Percentiles rank a stretch among this genome's conserved stretches.
Evolutionary conservation across 75 land plant species (phyloP).

Genomic region (Pinus albicaulis): DNA sequence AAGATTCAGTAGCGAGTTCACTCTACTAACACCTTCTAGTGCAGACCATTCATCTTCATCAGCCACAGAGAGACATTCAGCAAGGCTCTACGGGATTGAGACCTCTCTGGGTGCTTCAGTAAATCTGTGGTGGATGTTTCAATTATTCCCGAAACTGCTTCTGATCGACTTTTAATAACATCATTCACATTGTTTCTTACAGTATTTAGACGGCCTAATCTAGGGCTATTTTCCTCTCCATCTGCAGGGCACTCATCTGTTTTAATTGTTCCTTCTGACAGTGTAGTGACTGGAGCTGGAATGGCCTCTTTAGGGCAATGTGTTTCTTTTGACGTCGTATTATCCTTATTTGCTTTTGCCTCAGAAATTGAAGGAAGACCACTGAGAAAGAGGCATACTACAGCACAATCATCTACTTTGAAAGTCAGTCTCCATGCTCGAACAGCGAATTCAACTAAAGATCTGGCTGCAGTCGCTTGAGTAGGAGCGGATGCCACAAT

Average conservation of each 20-base stretch:
- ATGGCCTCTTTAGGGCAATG: neutral
- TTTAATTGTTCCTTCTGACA: too few species aligned
- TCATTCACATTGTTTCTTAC: neutral
- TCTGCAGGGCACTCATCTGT: constrained; percentile 2
- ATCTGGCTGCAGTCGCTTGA: constrained; percentile 68
- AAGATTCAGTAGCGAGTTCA: constrained; percentile 74
- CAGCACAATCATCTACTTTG: constrained; percentile 94
- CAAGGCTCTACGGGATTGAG: constrained; percentile 30
- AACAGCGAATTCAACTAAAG: constrained; percentile 79
- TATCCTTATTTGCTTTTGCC: neutral
- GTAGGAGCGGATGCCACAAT: constrained; percentile 74
- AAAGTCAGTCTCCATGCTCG: constrained; percentile 82
- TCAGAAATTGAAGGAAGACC: neutral
- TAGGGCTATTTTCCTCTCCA: constrained; percentile 6
- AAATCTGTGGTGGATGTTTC: neutral
- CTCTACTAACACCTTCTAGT: constrained; percentile 85
- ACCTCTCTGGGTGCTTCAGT: constrained; percentile 13
- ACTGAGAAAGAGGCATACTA: constrained; percentile 77
- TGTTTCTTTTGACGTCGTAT: neutral
- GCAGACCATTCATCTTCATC: constrained; percentile 76
- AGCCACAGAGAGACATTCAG: constrained; percentile 43
- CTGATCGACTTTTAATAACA: neutral
- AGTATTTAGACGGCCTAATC: constrained; percentile 9
- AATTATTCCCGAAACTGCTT: neutral
- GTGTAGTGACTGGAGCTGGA: neutral